Percentiles rank a stretch among this genome's conserved stretches.
Conservation (phyloP, 768 basidiomycete genomes). For the Tulasnella sp. region DNA sequence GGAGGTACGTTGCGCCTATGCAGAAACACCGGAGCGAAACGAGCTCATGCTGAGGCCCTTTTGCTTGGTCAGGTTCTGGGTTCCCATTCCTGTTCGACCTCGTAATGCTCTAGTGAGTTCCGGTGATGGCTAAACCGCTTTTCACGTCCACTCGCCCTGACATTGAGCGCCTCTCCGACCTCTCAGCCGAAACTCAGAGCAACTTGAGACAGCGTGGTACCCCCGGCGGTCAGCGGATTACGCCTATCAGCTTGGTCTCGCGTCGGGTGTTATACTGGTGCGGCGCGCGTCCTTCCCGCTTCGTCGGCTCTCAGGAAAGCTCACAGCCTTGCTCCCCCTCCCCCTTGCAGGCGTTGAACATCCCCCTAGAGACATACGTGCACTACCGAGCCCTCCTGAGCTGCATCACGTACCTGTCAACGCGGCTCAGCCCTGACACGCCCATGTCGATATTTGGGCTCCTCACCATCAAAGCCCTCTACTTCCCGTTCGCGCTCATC, state of each 20-base stretch:
- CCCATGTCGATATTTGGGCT: conserved; percentile 81
- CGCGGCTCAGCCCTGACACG: conserved; percentile 63
- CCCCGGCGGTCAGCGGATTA: conserved; percentile 67
- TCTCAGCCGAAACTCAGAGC: conserved; percentile 64
- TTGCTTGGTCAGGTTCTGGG: conserved; percentile 49
- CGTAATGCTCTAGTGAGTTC: conserved; percentile 69
- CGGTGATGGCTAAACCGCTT: neutral
- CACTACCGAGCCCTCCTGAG: conserved; percentile 70
- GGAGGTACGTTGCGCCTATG: conserved; percentile 53
- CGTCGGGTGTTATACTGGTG: conserved; percentile 63
- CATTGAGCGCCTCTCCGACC: neutral
- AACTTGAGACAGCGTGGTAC: conserved; percentile 67
- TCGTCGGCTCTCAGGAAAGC: neutral
- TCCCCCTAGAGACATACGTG: conserved; percentile 59
- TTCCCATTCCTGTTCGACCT: conserved; percentile 67
- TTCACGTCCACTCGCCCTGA: neutral
- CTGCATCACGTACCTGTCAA: conserved; percentile 69
- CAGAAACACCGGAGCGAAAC: neutral
- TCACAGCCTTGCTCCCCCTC: neutral
- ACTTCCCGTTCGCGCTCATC: conserved; percentile 75
- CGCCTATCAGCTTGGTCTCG: conserved; percentile 70
- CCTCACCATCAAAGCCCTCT: conserved; percentile 68
- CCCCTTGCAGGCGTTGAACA: conserved; percentile 54
- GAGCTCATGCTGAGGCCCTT: neutral
- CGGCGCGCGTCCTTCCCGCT: neutral